These are phyloP conservation scores for Seiridium unicorne DNA, from an alignment of 2,329 filamentous ascomycete genomes.

Conservation along the genomic window DNA sequence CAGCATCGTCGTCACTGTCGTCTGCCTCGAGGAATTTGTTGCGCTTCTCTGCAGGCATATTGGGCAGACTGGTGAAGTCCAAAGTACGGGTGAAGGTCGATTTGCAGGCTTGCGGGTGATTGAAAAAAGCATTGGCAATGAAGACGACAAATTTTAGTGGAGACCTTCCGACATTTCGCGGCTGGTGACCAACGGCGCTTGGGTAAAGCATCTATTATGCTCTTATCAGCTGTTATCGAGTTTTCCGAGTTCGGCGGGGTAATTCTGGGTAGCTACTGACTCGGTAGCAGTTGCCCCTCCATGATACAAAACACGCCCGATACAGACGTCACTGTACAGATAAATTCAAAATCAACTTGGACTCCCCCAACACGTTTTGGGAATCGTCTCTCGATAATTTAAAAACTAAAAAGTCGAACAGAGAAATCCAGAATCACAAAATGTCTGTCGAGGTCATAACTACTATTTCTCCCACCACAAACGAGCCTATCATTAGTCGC, in stretches of 20 bases:
- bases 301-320: neutral
- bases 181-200: neutral
- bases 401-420: neutral
- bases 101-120: no score
- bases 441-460: slow-evolving; percentile 66
- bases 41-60: slow-evolving; percentile 67
- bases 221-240: slow-evolving; percentile 7
- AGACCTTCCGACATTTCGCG: neutral
- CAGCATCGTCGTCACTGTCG: slow-evolving; percentile 59
- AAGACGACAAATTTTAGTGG: slow-evolving; percentile 3
- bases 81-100: no score
- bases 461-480: slow-evolving; percentile 89
- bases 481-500: slow-evolving; percentile 78
- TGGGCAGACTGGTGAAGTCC: neutral
- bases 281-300: neutral
- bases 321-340: neutral
- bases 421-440: slow-evolving; percentile 14
- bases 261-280: neutral
- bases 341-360: neutral
- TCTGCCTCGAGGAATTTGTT: slow-evolving; percentile 68
- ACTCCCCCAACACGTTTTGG: neutral
- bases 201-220: slow-evolving; percentile 1
- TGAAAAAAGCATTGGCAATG: no score
- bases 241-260: slow-evolving; percentile 9
- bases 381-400: no score